phyloP scores from a whole-genome alignment of 495 filamentous ascomycete genomes.

The Xylaria palmicola region DNA sequence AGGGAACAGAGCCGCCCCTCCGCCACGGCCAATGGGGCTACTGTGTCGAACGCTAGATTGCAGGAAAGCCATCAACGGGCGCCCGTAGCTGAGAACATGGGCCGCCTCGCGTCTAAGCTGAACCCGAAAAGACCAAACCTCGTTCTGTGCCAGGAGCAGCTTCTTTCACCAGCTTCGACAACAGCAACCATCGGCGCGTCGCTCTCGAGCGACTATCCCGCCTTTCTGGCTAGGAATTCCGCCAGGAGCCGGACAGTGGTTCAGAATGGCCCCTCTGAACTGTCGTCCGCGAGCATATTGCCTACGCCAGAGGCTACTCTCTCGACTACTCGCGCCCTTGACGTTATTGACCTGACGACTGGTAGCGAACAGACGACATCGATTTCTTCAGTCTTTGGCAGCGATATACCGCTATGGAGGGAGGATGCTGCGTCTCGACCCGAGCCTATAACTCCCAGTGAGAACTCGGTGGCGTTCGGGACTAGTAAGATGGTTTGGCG shows the following conservation, averaged over 20 bases:
- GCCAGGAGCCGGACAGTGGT: constrained; percentile 25
- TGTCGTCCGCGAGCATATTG: not conserved
- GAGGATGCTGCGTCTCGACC: constrained; percentile 51
- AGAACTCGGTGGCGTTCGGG: constrained; percentile 39
- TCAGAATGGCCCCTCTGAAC: constrained; percentile 7
- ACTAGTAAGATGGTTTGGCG: constrained; percentile 28
- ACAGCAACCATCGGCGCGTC: constrained; percentile 22
- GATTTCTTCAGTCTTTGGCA: constrained; percentile 49
- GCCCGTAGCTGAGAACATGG: constrained; percentile 30
- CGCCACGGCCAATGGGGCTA: constrained; percentile 22
- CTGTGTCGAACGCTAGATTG: constrained; percentile 15
- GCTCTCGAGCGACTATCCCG: constrained; percentile 34
- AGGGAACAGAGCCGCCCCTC: constrained; percentile 10
- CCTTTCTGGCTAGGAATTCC: constrained; percentile 27
- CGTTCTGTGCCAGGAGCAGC: constrained; percentile 32
- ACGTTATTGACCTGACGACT: constrained; percentile 71
- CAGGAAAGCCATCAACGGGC: constrained; percentile 14
- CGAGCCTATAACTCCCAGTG: constrained; percentile 42
- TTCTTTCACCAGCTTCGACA: constrained; percentile 36
- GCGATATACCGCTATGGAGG: constrained; percentile 56
- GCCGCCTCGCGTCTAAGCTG: constrained; percentile 25
- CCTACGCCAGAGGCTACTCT: constrained; percentile 24
- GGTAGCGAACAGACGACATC: constrained; percentile 44
- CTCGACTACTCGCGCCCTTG: constrained; percentile 38
- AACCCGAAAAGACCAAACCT: constrained; percentile 27